Conservation (phyloP, 805 yeast species). For the Schwanniomyces polymorphus region DNA sequence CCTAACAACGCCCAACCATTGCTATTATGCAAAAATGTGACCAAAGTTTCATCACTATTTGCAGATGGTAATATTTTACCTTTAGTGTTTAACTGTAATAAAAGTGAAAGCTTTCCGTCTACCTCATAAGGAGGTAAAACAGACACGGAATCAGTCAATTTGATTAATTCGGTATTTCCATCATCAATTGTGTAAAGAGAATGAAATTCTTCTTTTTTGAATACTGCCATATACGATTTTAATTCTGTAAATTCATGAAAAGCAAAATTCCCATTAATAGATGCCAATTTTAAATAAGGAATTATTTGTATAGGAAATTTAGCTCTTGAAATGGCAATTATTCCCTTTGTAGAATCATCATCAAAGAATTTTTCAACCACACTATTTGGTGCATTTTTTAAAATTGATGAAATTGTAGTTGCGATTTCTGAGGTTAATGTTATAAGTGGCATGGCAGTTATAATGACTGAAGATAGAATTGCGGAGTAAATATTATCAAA, state of each 20-base stretch:
- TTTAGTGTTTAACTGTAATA: slow-evolving; percentile 52
- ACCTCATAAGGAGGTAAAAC: slow-evolving; percentile 59
- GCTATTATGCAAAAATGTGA: slow-evolving; percentile 69
- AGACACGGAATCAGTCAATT: slow-evolving; percentile 47
- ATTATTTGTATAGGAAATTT: slow-evolving; percentile 69
- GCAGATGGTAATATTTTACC: slow-evolving; percentile 67
- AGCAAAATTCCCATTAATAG: slow-evolving; percentile 68
- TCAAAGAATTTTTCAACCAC: slow-evolving; percentile 46
- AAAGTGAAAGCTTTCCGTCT: slow-evolving; percentile 44
- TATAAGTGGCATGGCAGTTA: slow-evolving; percentile 50
- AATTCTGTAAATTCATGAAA: slow-evolving; percentile 58
- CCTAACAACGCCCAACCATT: slow-evolving; percentile 91
- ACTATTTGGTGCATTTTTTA: slow-evolving; percentile 45
- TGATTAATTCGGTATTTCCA: slow-evolving; percentile 51
- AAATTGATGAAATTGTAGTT: slow-evolving; percentile 38
- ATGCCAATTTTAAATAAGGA: slow-evolving; percentile 60
- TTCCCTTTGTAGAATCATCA: slow-evolving; percentile 41
- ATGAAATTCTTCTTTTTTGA: slow-evolving; percentile 38
- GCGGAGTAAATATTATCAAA: slow-evolving; percentile 55
- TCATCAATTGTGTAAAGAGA: slow-evolving; percentile 48
- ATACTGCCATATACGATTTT: slow-evolving; percentile 58
- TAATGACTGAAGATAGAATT: slow-evolving; percentile 44
- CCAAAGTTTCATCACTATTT: slow-evolving; percentile 35
- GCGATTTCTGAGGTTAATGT: slow-evolving; percentile 47
- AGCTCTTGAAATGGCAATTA: slow-evolving; percentile 58